Base-by-base conservation (phyloP, 2,329 filamentous ascomycete genomes). In the Sordariomycetes sp. region DNA sequence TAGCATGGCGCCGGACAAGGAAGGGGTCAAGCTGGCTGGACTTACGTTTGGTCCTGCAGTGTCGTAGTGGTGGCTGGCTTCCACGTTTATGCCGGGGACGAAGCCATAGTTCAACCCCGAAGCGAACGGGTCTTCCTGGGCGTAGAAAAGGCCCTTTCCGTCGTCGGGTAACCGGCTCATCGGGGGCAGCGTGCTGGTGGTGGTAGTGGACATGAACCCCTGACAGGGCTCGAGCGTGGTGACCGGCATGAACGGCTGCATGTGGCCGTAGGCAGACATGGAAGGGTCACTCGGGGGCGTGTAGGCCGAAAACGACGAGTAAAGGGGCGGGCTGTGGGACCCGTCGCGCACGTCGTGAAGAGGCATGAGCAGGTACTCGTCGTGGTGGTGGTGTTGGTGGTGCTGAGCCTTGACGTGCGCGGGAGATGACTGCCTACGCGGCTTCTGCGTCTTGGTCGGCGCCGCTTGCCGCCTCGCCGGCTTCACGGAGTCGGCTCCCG, bases 21-120 rank as follows among this genome's bases (percentile, higher is more conserved):
- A 25, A 5, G 11, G n/a, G n/a, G n/a, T n/a, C n/a, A 7, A 37
- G 34, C 14, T 14, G 7, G 34, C 14, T 14, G 34, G 74, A 85
- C 83, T 87, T 86, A 91, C 88, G 82, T 89, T 86, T 79, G 86
- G 82, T 72, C 82, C 81, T 71, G 82, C 81, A 65, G 84, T 76
- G 69, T 87, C 82, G 76, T 89, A 90, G 28, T 80, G 76, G 64
- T 81, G 78, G 59, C 77, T 74, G 60, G 76, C 73, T 68, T 79
- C 78, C 64, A 87, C 80, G 65, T 88, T 85, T 68, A 89, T 80
- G 55, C 79, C 77, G 59, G 80, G 76, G 70, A 87, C 78, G 65
- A 84, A 86, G 63, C 78, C 76, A 70, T 89, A 90, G 73, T 76
- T 80, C 73, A 88, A 81, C 71, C 85, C 88, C 6, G 85, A 80